Base-by-base conservation (phyloP, 2,329 filamentous ascomycete genomes). In the Colletotrichum lentis region DNA sequence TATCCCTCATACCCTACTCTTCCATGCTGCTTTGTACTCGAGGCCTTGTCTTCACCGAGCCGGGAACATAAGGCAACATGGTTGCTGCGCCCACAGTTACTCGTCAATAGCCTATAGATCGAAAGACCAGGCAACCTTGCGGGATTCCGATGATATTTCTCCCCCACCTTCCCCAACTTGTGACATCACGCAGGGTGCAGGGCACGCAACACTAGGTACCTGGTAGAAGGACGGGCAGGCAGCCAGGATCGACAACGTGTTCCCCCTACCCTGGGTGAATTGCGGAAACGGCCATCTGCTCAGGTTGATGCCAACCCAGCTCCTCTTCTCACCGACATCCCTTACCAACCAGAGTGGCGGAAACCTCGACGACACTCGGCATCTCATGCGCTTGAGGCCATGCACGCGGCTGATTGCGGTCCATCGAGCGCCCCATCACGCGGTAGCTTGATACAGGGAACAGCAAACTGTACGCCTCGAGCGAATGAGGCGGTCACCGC, bases 101-200 rank as follows among this genome's bases (percentile, higher is more conserved):
- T 18, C 18, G 16, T 12, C 16, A n/a, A 20, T 39, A 20, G 41
- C 27, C 8, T 31, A 31, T 31, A 7, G 7, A 31, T 31, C 27
- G 27, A 31, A 31, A 31, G 11, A 57, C 27, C 41, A 27, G 27
- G 50, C 18, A 8, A 53, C 37, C 37, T 47, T 43, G 24, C 37
- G n/a, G 35, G 35, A n/a, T 22, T 59, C 27, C 39, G 12, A 24
- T 31, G 14, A 22, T 35, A 16, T 46, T 11, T 52, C 10, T 11
- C 37, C 14, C 46, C 54, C 64, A 58, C 54, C 22, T 58, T 53
- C 53, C 24, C 61, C 54, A 52, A 59, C 39, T 53, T 64, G 22
- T 37, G 56, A 65, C 54, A 41, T 49, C 39, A 11, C 41, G n/a
- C 41, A 46, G 12, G 31, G 47, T 49, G 54, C 24, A 57, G 46